These are phyloP conservation scores for Zymoseptoria brevis DNA, from an alignment of 2,329 filamentous ascomycete species.

Conservation along the genomic window DNA sequence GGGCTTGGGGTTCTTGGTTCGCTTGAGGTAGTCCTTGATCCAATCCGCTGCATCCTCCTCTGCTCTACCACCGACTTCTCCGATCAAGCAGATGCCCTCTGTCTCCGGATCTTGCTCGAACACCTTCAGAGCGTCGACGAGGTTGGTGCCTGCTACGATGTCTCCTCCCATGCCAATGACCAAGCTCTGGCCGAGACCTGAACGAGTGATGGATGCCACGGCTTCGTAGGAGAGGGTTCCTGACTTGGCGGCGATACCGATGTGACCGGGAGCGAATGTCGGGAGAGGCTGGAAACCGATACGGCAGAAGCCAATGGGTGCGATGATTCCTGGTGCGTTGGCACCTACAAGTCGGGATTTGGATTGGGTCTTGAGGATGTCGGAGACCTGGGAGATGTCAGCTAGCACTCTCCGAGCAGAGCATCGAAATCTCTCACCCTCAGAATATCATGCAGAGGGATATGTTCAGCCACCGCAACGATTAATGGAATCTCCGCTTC, in stretches of 20 bases:
- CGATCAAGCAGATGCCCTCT: conserved; percentile 62
- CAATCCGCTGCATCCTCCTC: conserved; percentile 67
- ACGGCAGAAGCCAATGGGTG: conserved; percentile 60
- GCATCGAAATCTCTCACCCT: conserved; percentile 41
- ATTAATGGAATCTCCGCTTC: conserved; percentile 70
- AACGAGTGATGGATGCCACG: conserved; percentile 63
- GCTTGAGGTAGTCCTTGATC: conserved; percentile 58
- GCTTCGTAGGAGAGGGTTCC: conserved; percentile 75
- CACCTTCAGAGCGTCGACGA: conserved; percentile 61
- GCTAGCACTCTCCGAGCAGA: neutral
- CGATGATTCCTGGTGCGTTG: conserved; percentile 76
- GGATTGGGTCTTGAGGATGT: conserved; percentile 62
- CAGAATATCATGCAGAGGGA: conserved; percentile 70
- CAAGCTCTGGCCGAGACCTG: conserved; percentile 68
- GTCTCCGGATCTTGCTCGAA: conserved; percentile 61
- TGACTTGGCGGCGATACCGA: conserved; percentile 73
- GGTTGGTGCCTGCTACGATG: conserved; percentile 63
- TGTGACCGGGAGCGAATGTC: conserved; percentile 59
- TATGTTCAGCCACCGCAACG: conserved; percentile 72
- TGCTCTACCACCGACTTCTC: conserved; percentile 62
- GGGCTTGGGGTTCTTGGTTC: conserved; percentile 58
- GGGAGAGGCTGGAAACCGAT: conserved; percentile 71
- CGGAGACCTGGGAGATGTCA: conserved; percentile 47
- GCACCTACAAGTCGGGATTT: conserved; percentile 67
- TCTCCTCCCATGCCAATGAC: conserved; percentile 74